These are phyloP conservation scores for Penicillium brasilianum DNA, from an alignment of 2,329 filamentous ascomycete genomes.

Conservation along the genomic window DNA sequence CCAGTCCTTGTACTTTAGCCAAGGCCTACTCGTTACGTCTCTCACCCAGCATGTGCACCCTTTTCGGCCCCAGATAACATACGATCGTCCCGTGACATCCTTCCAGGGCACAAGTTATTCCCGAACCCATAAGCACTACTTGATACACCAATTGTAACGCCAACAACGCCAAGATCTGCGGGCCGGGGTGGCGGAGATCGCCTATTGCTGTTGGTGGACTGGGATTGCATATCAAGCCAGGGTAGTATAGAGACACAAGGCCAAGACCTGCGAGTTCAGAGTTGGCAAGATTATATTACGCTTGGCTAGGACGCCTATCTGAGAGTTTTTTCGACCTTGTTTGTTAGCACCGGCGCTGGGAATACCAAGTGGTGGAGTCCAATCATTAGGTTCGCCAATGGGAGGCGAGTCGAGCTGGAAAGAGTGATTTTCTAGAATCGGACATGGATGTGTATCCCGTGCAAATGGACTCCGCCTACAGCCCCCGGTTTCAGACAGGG, in stretches of 20 bases:
- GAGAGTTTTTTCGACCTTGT: background rate
- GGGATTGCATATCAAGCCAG: background rate
- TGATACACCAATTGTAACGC: background rate
- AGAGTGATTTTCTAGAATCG: background rate
- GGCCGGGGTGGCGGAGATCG: constrained; percentile 6
- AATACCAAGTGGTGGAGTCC: constrained; percentile 1
- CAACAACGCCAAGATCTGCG: constrained; percentile 10
- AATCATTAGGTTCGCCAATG: background rate
- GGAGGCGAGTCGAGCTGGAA: background rate
- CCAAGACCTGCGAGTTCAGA: constrained; percentile 3
- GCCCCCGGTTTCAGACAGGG: background rate
- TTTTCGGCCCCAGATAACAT: background rate
- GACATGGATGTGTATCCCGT: background rate
- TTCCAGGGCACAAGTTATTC: background rate
- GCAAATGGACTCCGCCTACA: background rate
- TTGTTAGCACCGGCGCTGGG: background rate
- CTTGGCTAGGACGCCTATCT: constrained; percentile 7
- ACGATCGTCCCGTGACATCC: background rate
- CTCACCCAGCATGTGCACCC: too few species aligned
- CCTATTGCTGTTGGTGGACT: constrained; percentile 5
- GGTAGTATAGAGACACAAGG: background rate
- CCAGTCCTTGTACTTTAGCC: too few species aligned
- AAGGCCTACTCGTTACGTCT: too few species aligned
- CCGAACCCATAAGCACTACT: constrained; percentile 2
- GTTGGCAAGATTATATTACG: background rate